Conservation (phyloP, 2,329 filamentous ascomycete species). For the Magnaporthiopsis incrustans region DNA sequence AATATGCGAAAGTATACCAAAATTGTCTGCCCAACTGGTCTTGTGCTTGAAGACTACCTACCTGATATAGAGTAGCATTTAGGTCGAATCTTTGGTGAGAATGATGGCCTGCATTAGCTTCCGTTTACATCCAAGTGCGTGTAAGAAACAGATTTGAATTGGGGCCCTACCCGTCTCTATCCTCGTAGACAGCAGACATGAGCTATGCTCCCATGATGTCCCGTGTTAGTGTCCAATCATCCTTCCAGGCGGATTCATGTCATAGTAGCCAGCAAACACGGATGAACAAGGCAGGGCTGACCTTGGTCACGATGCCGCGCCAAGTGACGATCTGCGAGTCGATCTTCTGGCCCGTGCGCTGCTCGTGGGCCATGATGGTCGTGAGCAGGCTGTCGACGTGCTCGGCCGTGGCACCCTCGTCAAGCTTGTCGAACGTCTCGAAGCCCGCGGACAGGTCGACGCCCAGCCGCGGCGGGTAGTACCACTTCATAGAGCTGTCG, state of each 20-base stretch:
- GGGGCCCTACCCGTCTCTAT: conserved; percentile 60
- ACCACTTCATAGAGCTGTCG: conserved; percentile 76
- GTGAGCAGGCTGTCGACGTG: conserved; percentile 79
- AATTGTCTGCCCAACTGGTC: too few species aligned
- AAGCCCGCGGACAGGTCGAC: conserved; percentile 74
- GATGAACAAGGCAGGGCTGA: conserved; percentile 25
- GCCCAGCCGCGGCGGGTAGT: conserved; percentile 67
- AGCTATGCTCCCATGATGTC: conserved; percentile 46
- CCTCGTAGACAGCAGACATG: conserved; percentile 75
- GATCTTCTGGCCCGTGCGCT: conserved; percentile 55
- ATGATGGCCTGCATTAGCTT: background rate
- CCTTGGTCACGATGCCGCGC: conserved; percentile 98
- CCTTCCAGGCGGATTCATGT: background rate
- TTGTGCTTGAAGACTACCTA: conserved; percentile 31
- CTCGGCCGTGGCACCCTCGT: conserved; percentile 67
- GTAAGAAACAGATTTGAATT: background rate
- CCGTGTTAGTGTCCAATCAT: too few species aligned
- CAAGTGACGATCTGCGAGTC: conserved; percentile 82
- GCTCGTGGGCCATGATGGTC: conserved; percentile 67
- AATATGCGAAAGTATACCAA: background rate
- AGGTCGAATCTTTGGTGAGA: conserved; percentile 68
- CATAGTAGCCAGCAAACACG: background rate
- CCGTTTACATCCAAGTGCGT: too few species aligned
- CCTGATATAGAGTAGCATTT: conserved; percentile 89
- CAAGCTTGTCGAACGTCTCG: conserved; percentile 71